phyloP scores from a whole-genome alignment of 163 green algal species.

The Scenedesmus sp. region DNA sequence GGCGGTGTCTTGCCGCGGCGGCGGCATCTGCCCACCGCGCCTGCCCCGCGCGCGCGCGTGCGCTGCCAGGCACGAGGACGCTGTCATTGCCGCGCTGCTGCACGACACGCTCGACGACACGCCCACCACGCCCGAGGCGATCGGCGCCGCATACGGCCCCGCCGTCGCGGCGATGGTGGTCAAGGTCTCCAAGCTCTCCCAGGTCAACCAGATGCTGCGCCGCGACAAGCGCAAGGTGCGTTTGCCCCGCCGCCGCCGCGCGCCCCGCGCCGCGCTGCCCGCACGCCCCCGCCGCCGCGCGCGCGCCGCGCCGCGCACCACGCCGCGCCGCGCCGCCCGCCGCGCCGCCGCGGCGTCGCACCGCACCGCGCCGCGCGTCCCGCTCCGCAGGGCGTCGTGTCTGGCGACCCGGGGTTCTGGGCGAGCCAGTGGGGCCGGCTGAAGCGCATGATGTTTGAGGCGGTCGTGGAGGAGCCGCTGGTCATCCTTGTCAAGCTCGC shows the following conservation, averaged over 20 bases:
- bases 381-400: conserved; percentile 38
- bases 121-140: conserved; percentile 43
- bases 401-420: conserved; percentile 13
- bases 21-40: background rate
- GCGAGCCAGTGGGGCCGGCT: conserved; percentile 32
- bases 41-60: background rate
- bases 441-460: conserved; percentile 52
- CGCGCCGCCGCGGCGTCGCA: too few species aligned
- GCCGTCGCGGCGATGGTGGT: conserved; percentile 70
- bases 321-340: too few species aligned
- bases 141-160: conserved; percentile 40
- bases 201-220: conserved; percentile 86
- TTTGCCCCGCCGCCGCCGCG: too few species aligned
- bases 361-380: too few species aligned
- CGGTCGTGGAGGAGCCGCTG: conserved; percentile 73
- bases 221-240: conserved; percentile 62
- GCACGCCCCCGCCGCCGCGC: too few species aligned
- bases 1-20: too few species aligned
- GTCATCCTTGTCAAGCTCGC: conserved; percentile 80
- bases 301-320: too few species aligned
- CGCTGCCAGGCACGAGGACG: conserved; percentile 69
- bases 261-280: too few species aligned
- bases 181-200: conserved; percentile 79
- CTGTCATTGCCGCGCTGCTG: conserved; percentile 86
- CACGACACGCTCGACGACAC: conserved; percentile 96